A percentile compares a stretch with the other conserved stretches of the same genome.
These are phyloP conservation scores for Suillus luteus DNA, from an alignment of 768 basidiomycete species.

Conservation along the genomic window DNA sequence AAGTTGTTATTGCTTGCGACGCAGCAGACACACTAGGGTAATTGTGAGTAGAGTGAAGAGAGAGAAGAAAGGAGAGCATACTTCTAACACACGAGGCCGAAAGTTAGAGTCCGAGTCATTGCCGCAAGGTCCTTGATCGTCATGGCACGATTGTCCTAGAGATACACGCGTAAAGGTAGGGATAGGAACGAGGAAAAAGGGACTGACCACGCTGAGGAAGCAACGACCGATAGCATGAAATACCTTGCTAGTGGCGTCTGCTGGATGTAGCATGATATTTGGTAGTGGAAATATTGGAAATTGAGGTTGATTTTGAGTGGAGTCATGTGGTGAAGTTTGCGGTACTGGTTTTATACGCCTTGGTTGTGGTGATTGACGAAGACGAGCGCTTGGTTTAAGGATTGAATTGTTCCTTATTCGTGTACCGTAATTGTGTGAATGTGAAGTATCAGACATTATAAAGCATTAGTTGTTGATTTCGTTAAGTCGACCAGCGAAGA, in stretches of 20 bases:
- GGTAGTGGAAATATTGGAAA: constrained; percentile 58
- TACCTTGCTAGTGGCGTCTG: constrained; percentile 72
- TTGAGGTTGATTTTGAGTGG: constrained; percentile 17
- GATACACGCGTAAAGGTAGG: constrained; percentile 13
- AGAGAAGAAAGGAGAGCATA: constrained; percentile 37
- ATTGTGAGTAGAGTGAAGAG: constrained; percentile 19
- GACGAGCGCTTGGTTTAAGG: constrained; percentile 54
- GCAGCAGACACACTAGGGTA: constrained; percentile 67
- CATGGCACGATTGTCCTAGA: constrained; percentile 78
- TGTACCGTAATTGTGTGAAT: constrained; percentile 52
- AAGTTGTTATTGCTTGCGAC: constrained; percentile 82
- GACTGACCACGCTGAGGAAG: constrained; percentile 70
- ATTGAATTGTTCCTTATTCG: constrained; percentile 53
- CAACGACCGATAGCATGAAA: constrained; percentile 73
- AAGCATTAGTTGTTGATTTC: background rate
- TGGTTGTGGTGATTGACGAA: constrained; percentile 45
- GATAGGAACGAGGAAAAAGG: constrained; percentile 11
- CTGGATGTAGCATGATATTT: constrained; percentile 67
- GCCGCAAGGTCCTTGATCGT: constrained; percentile 86
- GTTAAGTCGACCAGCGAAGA: constrained; percentile 5
- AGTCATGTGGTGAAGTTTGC: constrained; percentile 22
- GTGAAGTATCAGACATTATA: constrained; percentile 24
- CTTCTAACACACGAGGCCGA: constrained; percentile 77
- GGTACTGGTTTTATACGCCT: constrained; percentile 37
- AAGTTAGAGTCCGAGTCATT: constrained; percentile 59